These are phyloP conservation scores for Suillus discolor DNA, from an alignment of 768 basidiomycete genomes.

Conservation along the genomic window DNA sequence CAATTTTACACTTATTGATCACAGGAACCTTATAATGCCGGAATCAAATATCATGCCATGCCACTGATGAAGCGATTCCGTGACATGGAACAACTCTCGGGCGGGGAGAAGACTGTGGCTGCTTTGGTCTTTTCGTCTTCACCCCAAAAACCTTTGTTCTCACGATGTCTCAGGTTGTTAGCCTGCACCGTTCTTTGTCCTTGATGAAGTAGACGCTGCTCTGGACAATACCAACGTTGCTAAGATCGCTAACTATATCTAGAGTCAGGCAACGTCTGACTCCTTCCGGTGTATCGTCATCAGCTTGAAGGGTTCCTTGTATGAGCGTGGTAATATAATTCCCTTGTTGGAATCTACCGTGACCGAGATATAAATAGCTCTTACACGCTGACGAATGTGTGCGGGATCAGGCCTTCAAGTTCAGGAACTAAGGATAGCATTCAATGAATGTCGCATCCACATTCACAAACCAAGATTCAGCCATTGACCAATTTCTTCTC, in stretches of 20 bases:
- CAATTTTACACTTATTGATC: not conserved
- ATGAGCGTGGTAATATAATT: constrained; percentile 88
- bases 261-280: constrained; percentile 78
- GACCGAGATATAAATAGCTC: constrained; percentile 95
- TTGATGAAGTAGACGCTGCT: too few species aligned
- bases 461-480: too few species aligned
- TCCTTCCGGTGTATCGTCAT: constrained; percentile 97
- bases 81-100: constrained; percentile 98
- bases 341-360: constrained; percentile 91
- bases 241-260: constrained; percentile 92
- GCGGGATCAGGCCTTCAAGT: constrained; percentile 1
- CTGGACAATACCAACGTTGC: constrained; percentile 99
- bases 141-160: too few species aligned
- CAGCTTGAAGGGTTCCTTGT: constrained; percentile 91
- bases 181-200: too few species aligned
- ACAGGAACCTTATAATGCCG: constrained; percentile 81
- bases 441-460: too few species aligned
- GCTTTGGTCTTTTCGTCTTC: too few species aligned
- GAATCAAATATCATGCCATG: constrained; percentile 99
- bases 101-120: constrained; percentile 98
- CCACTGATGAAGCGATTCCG: constrained; percentile 99
- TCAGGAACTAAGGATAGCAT: too few species aligned
- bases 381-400: constrained; percentile 65
- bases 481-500: too few species aligned
- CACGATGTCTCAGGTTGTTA: too few species aligned